Evolutionary conservation across 2,329 filamentous ascomycete species (phyloP).

Genomic region (Emergomyces africanus): DNA sequence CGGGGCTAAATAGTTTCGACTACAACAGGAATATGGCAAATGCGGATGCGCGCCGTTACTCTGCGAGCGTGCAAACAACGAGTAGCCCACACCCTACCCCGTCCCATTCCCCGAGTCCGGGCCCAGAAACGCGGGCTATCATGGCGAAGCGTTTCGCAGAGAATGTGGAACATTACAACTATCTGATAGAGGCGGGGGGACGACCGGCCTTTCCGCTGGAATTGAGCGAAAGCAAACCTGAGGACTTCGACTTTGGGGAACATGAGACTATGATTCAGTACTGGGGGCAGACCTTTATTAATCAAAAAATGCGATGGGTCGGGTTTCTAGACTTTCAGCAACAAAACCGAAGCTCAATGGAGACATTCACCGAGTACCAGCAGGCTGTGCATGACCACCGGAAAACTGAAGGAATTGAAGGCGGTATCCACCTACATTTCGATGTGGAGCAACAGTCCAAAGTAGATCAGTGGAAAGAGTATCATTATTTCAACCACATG

Average conservation of each 20-base stretch:
- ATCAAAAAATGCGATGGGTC: not conserved
- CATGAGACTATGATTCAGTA: not conserved
- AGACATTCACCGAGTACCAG: not conserved
- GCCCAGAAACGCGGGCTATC: not conserved
- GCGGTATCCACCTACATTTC: constrained; percentile 2
- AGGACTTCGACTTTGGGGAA: not conserved
- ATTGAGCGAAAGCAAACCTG: not conserved
- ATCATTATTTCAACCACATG: constrained; percentile 2
- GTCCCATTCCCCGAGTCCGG: not conserved
- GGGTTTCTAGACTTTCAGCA: not conserved
- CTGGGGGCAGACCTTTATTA: not conserved
- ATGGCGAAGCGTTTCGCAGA: not conserved
- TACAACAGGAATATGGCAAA: not conserved
- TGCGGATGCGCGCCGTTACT: not conserved
- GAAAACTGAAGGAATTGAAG: constrained; percentile 1
- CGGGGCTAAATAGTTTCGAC: not conserved
- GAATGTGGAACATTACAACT: not conserved
- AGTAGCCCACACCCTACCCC: not conserved
- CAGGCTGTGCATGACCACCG: constrained; percentile 2
- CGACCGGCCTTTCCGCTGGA: not conserved
- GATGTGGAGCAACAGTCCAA: constrained; percentile 3
- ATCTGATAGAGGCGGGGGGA: not conserved
- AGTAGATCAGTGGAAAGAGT: constrained; percentile 6
- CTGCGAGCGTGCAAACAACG: not conserved
- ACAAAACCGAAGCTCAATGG: not conserved